A percentile compares a stretch with the other conserved stretches of the same genome.
phyloP scores from a whole-genome alignment of 257 asterid species.

The Solanum virginianum region DNA sequence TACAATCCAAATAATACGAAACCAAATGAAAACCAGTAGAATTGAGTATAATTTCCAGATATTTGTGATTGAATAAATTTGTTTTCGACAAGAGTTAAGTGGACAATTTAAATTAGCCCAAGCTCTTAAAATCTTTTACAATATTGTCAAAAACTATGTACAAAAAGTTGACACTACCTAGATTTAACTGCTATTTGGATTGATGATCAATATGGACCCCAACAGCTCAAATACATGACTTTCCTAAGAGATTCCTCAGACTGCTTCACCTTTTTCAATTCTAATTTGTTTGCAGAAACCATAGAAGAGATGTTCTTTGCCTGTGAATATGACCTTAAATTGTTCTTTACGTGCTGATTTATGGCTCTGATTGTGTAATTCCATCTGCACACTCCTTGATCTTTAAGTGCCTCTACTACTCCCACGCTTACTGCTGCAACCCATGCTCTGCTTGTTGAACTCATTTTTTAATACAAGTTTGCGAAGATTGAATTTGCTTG shows the following conservation, averaged over 20 bases:
- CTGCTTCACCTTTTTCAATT: not conserved
- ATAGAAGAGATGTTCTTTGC: slow-evolving; percentile 1
- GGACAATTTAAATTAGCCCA: not conserved
- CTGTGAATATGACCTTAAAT: not conserved
- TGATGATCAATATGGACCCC: slow-evolving; percentile 14
- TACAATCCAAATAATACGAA: not conserved
- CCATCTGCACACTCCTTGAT: slow-evolving; percentile 16
- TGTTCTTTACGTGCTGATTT: slow-evolving; percentile 5
- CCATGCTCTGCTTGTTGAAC: slow-evolving; percentile 16
- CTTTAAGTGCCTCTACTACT: slow-evolving; percentile 10
- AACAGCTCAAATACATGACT: slow-evolving; percentile 18
- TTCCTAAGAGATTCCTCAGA: slow-evolving; percentile 18
- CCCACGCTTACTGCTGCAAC: slow-evolving; percentile 7
- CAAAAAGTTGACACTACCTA: not conserved
- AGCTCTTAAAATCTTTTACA: not conserved
- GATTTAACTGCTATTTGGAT: not conserved
- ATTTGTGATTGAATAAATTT: not conserved
- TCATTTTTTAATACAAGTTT: not conserved
- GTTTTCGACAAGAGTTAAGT: not conserved
- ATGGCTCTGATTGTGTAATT: not conserved
- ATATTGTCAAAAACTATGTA: not conserved
- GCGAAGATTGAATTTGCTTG: not conserved
- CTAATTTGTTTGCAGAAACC: not conserved
- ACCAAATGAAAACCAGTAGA: too few species aligned
- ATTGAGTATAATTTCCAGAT: not conserved